Evolutionary conservation across 768 basidiomycete species (phyloP).

Genomic region (Sporobolomyces pararoseus): DNA sequence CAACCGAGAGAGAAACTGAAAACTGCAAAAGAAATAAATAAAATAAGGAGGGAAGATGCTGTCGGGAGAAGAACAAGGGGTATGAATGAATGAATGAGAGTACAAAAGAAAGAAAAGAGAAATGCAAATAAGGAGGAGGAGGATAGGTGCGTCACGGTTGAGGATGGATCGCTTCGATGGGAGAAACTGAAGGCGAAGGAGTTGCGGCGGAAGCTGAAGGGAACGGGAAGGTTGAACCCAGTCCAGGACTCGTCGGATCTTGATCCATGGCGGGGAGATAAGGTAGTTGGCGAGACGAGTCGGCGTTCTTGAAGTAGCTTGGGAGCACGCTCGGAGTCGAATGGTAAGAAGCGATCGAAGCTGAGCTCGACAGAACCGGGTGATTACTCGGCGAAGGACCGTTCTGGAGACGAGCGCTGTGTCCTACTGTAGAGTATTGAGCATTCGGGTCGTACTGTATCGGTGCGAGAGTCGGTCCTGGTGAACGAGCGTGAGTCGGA

Average conservation of each 20-base stretch:
- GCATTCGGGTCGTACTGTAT: slow-evolving; percentile 39
- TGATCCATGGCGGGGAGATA: slow-evolving; percentile 16
- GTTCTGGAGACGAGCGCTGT: slow-evolving; percentile 5
- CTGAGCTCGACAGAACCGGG: slow-evolving; percentile 1
- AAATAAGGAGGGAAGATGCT: too few species aligned
- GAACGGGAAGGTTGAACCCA: slow-evolving; percentile 12
- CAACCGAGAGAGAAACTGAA: not conserved
- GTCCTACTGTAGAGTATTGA: slow-evolving; percentile 15
- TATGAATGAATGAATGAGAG: not conserved
- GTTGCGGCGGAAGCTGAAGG: not conserved
- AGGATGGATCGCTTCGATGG: not conserved
- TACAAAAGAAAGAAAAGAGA: not conserved
- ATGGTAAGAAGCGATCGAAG: slow-evolving; percentile 24
- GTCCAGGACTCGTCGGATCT: slow-evolving; percentile 2
- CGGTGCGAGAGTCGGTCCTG: slow-evolving; percentile 34
- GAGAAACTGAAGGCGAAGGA: not conserved
- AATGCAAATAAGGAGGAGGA: not conserved
- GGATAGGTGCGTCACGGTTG: too few species aligned
- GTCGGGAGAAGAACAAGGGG: not conserved
- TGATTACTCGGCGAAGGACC: slow-evolving; percentile 6
- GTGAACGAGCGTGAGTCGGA: slow-evolving; percentile 12
- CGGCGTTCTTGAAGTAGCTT: slow-evolving; percentile 23
- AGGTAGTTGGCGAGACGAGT: slow-evolving; percentile 8
- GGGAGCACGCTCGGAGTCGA: slow-evolving; percentile 33
- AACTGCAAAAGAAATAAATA: too few species aligned